Conservation (phyloP, 768 basidiomycete species). For the Mycena maculata region DNA sequence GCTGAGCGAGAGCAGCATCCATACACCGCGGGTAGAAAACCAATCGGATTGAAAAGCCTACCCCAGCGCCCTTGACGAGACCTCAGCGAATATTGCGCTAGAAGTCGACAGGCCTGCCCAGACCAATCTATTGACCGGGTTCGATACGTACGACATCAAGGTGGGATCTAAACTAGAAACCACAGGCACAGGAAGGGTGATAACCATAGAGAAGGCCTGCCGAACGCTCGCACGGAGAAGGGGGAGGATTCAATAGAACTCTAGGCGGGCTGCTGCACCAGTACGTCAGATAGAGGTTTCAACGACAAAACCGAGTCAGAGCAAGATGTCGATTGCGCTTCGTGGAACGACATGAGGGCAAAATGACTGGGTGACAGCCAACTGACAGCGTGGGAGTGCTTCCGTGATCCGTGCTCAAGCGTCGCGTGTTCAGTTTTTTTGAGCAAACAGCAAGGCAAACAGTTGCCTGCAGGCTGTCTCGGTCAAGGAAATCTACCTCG, state of each 20-base stretch:
- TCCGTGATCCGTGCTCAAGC: too few relatives aligned
- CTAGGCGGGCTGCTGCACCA: neutral
- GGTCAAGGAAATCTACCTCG: too few relatives aligned
- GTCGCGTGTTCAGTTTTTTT: too few relatives aligned
- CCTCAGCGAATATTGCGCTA: slow-evolving; percentile 13
- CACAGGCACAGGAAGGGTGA: slow-evolving; percentile 18
- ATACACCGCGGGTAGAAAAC: slow-evolving; percentile 22
- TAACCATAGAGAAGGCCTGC: neutral
- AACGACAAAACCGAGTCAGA: neutral
- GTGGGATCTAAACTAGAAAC: slow-evolving; percentile 23
- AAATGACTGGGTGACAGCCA: too few relatives aligned
- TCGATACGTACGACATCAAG: neutral
- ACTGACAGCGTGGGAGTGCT: too few relatives aligned
- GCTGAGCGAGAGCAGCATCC: slow-evolving; percentile 13
- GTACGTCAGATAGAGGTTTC: neutral
- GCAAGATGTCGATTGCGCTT: neutral
- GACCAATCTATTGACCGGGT: slow-evolving; percentile 8
- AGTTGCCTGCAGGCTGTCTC: too few relatives aligned
- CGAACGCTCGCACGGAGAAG: too few relatives aligned
- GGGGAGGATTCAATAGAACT: neutral
- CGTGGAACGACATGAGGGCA: too few relatives aligned
- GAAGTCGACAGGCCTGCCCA: neutral
- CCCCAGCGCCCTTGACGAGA: too few relatives aligned
- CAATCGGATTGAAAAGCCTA: slow-evolving; percentile 26
- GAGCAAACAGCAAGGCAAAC: too few relatives aligned